Evolutionary conservation across 129 eudicot genomes (phyloP).

Genomic region (Gnaphalium uliginosum): DNA sequence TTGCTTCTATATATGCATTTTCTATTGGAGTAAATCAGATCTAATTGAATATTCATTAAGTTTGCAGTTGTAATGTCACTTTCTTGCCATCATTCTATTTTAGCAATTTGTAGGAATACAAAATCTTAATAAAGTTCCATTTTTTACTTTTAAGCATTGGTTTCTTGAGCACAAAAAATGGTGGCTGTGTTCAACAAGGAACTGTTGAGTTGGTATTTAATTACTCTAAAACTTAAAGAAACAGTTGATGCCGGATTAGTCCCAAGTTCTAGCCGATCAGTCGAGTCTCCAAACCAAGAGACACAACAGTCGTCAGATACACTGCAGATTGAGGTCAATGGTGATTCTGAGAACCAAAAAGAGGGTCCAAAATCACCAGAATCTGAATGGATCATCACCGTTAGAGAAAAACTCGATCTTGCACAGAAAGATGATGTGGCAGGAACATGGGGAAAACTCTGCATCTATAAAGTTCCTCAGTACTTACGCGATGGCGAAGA

Average conservation of each 20-base stretch:
- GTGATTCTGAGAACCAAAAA: constrained; percentile 27
- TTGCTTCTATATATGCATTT: constrained; percentile 14
- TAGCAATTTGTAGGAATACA: neutral
- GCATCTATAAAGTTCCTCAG: constrained; percentile 75
- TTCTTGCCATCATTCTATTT: constrained; percentile 23
- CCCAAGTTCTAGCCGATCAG: constrained; percentile 29
- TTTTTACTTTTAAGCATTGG: constrained; percentile 9
- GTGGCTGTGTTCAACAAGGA: constrained; percentile 92
- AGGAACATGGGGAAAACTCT: constrained; percentile 63
- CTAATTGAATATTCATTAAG: neutral
- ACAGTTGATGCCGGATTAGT: constrained; percentile 53
- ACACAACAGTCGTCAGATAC: constrained; percentile 34
- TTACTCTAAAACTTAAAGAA: constrained; percentile 85
- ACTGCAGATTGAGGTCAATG: constrained; percentile 34
- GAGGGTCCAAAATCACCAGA: constrained; percentile 45
- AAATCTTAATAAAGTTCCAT: neutral
- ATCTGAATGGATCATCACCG: constrained; percentile 67
- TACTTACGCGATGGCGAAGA: constrained; percentile 68
- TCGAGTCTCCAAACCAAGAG: constrained; percentile 25
- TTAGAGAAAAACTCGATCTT: constrained; percentile 57
- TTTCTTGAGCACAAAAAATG: constrained; percentile 47
- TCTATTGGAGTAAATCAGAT: constrained; percentile 28
- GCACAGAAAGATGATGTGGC: constrained; percentile 66
- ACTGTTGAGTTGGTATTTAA: constrained; percentile 88
- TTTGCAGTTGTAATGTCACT: constrained; percentile 21